phyloP scores from a whole-genome alignment of 768 basidiomycete genomes.

The Udeniomyces megalosporus region DNA sequence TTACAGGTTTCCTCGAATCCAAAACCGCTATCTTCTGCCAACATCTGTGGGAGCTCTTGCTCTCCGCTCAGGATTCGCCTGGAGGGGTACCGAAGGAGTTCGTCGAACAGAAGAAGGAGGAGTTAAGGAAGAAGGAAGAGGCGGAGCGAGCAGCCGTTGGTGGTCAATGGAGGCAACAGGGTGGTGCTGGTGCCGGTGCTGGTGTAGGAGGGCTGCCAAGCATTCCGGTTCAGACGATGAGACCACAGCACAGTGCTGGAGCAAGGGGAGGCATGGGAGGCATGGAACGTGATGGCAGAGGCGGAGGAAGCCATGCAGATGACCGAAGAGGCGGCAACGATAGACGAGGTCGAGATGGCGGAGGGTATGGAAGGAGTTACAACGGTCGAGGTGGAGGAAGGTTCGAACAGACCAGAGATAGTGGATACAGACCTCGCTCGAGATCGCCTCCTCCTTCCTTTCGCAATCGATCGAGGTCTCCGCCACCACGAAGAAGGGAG shows the following conservation, averaged over 20 bases:
- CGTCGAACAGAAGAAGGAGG: slow-evolving; percentile 80
- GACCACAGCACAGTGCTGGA: not conserved
- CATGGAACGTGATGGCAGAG: slow-evolving; percentile 32
- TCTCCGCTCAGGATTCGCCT: slow-evolving; percentile 77
- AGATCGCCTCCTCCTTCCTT: slow-evolving; percentile 28
- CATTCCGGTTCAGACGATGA: not conserved
- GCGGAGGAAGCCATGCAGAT: not conserved
- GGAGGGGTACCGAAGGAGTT: slow-evolving; percentile 81
- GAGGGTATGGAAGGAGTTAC: not conserved
- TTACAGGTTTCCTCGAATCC: slow-evolving; percentile 81
- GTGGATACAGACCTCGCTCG: slow-evolving; percentile 24
- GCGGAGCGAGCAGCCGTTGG: slow-evolving; percentile 35
- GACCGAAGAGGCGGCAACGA: not conserved
- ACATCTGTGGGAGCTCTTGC: slow-evolving; percentile 72
- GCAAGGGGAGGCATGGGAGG: slow-evolving; percentile 36
- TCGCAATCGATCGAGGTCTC: slow-evolving; percentile 28
- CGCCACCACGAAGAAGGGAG: slow-evolving; percentile 33
- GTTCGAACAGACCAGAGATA: not conserved
- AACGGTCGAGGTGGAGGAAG: not conserved
- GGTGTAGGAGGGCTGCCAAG: no score
- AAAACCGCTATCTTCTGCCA: slow-evolving; percentile 76
- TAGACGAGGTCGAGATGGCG: not conserved
- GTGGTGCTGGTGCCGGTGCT: not conserved
- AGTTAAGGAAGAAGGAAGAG: slow-evolving; percentile 46
- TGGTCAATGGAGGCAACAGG: slow-evolving; percentile 21